Evolutionary conservation across 2,329 filamentous ascomycete genomes (phyloP).

Genomic region (Penicillium sp.): DNA sequence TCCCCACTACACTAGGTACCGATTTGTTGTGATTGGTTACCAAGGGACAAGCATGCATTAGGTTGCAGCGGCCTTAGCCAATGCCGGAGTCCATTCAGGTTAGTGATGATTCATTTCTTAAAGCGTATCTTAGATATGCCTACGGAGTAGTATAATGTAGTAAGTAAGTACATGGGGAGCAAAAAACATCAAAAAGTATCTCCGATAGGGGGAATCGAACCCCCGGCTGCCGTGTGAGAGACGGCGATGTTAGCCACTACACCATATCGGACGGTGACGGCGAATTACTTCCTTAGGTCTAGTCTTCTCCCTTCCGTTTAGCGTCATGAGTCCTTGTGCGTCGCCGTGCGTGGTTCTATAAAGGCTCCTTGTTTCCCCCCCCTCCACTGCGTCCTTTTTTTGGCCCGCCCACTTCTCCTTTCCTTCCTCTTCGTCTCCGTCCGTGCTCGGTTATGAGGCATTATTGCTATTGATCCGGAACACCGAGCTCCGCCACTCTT

Average conservation of each 20-base stretch:
- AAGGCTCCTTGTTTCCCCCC: not conserved
- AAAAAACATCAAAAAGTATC: constrained; percentile 4
- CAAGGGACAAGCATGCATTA: too few relatives aligned
- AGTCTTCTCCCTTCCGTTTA: not conserved
- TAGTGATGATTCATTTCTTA: too few relatives aligned
- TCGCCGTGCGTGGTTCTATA: not conserved
- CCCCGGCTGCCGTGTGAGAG: constrained; percentile 28
- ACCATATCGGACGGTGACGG: constrained; percentile 11
- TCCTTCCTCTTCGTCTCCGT: not conserved
- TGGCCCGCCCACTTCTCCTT: not conserved
- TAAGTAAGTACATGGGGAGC: too few relatives aligned
- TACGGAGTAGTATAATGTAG: too few relatives aligned
- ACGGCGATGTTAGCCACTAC: constrained; percentile 29
- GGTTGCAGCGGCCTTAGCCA: too few relatives aligned
- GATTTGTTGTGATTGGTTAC: too few relatives aligned
- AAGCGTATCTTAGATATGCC: too few relatives aligned
- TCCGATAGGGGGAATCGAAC: constrained; percentile 29
- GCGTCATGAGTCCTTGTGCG: not conserved
- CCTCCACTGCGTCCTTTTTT: not conserved
- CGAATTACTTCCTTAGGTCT: not conserved
- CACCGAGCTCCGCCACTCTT: not conserved
- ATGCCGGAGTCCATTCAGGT: too few relatives aligned
- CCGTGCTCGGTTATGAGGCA: not conserved
- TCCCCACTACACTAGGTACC: too few relatives aligned
- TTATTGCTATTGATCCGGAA: constrained; percentile 1